Evolutionary conservation across 768 basidiomycete species (phyloP), one percentile per base, ranked within the genome.

Genomic region (Suillus tomentosus): DNA sequence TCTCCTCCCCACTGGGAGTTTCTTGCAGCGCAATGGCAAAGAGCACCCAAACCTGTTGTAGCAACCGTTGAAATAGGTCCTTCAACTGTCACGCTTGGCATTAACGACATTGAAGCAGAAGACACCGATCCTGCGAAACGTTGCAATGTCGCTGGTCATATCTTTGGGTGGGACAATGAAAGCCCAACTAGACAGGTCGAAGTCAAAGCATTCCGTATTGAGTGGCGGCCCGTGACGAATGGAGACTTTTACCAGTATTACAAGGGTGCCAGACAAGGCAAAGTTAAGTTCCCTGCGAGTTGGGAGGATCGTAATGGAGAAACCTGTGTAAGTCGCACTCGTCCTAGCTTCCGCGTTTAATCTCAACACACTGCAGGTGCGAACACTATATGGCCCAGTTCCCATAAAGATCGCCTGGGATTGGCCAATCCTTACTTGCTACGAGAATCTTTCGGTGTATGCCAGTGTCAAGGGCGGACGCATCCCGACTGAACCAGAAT

Each of bases 101-200:
- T 95, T 68, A 84, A 96, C 67, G 96, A 99, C 70, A 65, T 72
- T 34, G 96, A 99, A 74, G 77, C 73, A 0, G 85, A 91, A 8
- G 95, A 98, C 72, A 68, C 66, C 0, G 65, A 72, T 51, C 59
- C 72, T 1, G 70, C 66, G 3, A 72, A 75, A 19, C 70, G 76
- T 3, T 70, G 74, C 0, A 80, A 84, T 27, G 73, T 84, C 51
- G 73, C 76, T 19, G 77, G 76, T 9, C 89, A 96, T 70, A 86
- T 89, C 62, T 94, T 92, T 75, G 95, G 95, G 0, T 95, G 96
- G 97, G 97, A 99, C 73, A 95, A 94, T 69, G 97, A 99, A 77
- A 82, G 88, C 68, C 94, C 95, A 2, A 79, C 80, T 66, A 79
- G 88, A 27, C 72, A 70, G 15, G 85, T 89, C n/a, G 67, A 82